Conservation (phyloP, 345 rosid species). For the Eutrema japonicum region DNA sequence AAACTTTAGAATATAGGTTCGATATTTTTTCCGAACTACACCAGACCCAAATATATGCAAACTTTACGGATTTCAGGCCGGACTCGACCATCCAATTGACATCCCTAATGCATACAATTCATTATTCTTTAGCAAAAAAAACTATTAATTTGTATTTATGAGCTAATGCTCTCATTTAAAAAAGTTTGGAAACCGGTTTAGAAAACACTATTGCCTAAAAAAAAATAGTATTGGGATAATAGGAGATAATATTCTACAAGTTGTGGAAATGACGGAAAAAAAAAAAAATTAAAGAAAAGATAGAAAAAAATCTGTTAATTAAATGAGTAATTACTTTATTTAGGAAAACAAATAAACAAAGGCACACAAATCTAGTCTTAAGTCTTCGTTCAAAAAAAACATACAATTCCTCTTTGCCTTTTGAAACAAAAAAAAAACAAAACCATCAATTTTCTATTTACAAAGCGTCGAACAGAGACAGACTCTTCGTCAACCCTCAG, state of each 20-base stretch:
- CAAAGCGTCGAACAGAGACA: constrained; percentile 23
- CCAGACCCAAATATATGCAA: no score
- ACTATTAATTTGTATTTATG: no score
- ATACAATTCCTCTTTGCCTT: constrained; percentile 29
- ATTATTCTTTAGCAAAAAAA: not conserved
- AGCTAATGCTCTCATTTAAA: no score
- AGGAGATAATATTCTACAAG: constrained; percentile 22
- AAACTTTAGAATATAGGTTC: no score
- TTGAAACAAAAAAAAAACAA: constrained; percentile 16
- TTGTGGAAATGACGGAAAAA: constrained; percentile 28
- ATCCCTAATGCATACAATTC: no score
- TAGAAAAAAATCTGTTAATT: constrained; percentile 31
- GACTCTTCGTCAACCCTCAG: constrained; percentile 48
- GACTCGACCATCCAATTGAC: no score
- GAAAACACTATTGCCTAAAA: constrained; percentile 6
- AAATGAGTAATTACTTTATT: constrained; percentile 34
- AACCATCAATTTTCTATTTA: constrained; percentile 39
- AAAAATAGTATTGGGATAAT: not conserved
- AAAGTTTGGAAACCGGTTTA: not conserved
- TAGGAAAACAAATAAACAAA: constrained; percentile 29
- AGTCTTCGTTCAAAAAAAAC: constrained; percentile 41
- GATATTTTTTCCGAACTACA: no score
- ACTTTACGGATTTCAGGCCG: no score
- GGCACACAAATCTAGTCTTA: constrained; percentile 43
- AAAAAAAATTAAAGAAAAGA: constrained; percentile 15